These are phyloP conservation scores for Phyllosticta paracitricarpa DNA, from an alignment of 2,329 filamentous ascomycete species.

Conservation along the genomic window DNA sequence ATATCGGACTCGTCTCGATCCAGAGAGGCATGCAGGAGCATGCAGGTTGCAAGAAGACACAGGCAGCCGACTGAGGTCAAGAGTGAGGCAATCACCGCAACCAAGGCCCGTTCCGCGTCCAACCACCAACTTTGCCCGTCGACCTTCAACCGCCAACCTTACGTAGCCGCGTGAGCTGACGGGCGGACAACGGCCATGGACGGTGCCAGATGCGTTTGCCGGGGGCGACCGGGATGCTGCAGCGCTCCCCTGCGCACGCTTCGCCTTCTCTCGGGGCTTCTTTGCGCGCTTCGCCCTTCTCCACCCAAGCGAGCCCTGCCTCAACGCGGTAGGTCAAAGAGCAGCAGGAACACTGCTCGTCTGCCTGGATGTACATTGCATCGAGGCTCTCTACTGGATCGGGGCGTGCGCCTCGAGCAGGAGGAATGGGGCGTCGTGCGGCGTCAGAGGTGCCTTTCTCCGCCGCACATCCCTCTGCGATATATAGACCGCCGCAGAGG, in stretches of 20 bases:
- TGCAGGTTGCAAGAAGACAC: neutral
- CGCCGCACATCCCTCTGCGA: conserved; percentile 1
- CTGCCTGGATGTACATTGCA: neutral
- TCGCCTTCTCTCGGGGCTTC: neutral
- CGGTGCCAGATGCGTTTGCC: neutral
- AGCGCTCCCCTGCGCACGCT: neutral
- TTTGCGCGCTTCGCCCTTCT: neutral
- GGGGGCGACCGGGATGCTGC: neutral
- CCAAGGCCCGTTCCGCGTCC: neutral
- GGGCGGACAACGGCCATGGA: neutral
- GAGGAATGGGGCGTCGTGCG: neutral
- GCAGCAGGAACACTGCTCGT: neutral
- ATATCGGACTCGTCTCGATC: neutral
- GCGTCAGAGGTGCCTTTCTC: conserved; percentile 1
- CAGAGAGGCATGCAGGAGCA: neutral
- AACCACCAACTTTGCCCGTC: neutral
- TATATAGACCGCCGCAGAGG: conserved; percentile 3
- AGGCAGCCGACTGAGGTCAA: neutral
- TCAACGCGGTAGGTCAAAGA: neutral
- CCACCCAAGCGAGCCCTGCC: neutral
- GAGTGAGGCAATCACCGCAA: neutral
- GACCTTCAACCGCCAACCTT: neutral
- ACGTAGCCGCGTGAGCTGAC: neutral
- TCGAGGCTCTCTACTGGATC: neutral
- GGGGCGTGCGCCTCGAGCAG: neutral